Conservation (phyloP, 108 stramenopile genomes). For the Cyclotella cryptica region DNA sequence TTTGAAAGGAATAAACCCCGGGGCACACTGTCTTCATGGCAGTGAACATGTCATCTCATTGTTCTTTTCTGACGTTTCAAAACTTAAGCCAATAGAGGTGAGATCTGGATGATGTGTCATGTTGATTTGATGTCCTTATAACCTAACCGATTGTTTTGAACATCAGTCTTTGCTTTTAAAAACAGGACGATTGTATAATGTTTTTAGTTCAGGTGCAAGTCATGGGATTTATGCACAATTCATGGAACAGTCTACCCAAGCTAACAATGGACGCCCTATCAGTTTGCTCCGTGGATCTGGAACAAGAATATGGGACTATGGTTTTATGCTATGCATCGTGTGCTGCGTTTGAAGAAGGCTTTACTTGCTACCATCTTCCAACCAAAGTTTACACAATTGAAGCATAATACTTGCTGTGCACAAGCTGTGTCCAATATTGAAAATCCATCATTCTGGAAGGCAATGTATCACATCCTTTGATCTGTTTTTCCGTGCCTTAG, state of each 20-base stretch:
- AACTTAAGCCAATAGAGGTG: constrained; percentile 20
- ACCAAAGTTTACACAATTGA: no score
- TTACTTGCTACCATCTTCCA: no score
- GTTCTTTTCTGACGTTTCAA: constrained; percentile 19
- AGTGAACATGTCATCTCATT: constrained; percentile 25
- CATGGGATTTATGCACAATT: constrained; percentile 27
- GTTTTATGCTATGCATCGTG: constrained; percentile 33
- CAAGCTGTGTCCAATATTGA: no score
- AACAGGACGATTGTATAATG: no score
- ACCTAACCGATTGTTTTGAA: no score
- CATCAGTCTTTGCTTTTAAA: no score
- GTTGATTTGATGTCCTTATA: no score
- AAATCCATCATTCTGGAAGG: no score
- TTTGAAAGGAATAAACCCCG: background rate
- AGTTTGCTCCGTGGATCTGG: constrained; percentile 33
- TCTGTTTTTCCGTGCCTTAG: no score
- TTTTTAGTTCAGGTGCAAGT: constrained; percentile 22
- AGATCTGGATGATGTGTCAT: constrained; percentile 17
- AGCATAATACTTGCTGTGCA: no score
- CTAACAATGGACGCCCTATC: constrained; percentile 21
- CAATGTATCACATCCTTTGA: no score
- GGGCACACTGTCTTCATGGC: constrained; percentile 17
- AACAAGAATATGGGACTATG: constrained; percentile 23
- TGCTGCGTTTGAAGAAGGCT: background rate
- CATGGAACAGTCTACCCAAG: constrained; percentile 3